Base-by-base conservation (phyloP, 1,139 yeast species). In the Diutina mesorugosa region DNA sequence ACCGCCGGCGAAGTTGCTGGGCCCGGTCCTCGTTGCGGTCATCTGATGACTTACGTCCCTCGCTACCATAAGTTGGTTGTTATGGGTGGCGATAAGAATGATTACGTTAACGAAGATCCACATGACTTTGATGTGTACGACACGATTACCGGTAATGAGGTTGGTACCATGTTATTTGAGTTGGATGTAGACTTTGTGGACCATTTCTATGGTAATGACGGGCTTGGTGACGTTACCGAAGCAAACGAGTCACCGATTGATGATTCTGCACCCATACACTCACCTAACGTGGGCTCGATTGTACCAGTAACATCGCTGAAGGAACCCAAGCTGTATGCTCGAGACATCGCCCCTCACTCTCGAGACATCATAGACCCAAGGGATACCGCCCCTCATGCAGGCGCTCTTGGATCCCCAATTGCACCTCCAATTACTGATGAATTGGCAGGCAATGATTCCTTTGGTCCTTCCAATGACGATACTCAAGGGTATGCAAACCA, bases 21-120 rank as follows among this genome's bases (percentile, higher is more conserved):
- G 10, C 97, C 98, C 4, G 87, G 91, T 53, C 84, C 95, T 21
- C 81, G 97, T 63, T 88, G 95, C 60, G 99, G 99, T n/a, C 99
- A 93, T 69, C 83, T 97, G 47, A 76, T 93, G 74, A 85, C 97
- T 1, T 81, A 85, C 58, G 76, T 79, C 58, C 73, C 87, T 56
- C 80, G 75, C 55, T 81, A 79, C 60, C 83, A 88, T 66, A 88
- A 85, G 68, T 69, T 93, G 56, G 67, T 91, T 32, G 83, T 93
- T 28, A 85, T 95, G 88, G 99, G 99, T 53, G 99, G 99, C 59
- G 96, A 90, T 67, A 80, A 84, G 61, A 81, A 84, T 62, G 88
- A 84, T 64, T 83, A 73, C 60, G 74, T 76, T 54, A 65, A 64
- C 55, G 66, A 67, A 32, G 74, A 73, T 58, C 69, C 72, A n/a